A percentile compares a stretch with the other conserved stretches of the same genome.
Evolutionary conservation across 768 basidiomycete species (phyloP).

Genomic region (Serendipita vermifera): DNA sequence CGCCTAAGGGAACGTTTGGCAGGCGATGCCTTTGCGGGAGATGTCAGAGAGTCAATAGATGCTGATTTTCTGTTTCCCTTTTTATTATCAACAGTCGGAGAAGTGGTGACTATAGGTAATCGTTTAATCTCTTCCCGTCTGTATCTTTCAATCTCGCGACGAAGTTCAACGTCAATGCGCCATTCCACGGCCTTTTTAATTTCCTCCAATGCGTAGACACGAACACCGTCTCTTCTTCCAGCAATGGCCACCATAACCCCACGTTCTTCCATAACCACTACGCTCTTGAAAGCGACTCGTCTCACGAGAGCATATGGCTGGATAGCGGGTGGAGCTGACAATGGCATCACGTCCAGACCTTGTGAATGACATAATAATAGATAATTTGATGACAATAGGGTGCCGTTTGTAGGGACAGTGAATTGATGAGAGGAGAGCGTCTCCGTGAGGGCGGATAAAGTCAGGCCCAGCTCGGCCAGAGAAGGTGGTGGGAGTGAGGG

Average conservation of each 20-base stretch:
- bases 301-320: conserved; percentile 75
- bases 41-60: conserved; percentile 2
- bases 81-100: background rate
- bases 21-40: background rate
- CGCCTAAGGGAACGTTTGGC: background rate
- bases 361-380: conserved; percentile 75
- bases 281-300: conserved; percentile 67
- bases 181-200: conserved; percentile 77
- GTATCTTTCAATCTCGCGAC: conserved; percentile 59
- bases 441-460: conserved; percentile 50
- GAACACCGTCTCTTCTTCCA: conserved; percentile 70
- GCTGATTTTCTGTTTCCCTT: conserved; percentile 4
- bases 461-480: conserved; percentile 62
- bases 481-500: conserved; percentile 59
- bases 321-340: conserved; percentile 56
- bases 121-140: conserved; percentile 57
- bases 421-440: conserved; percentile 63
- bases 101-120: conserved; percentile 20
- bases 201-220: conserved; percentile 80
- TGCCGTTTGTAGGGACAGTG: conserved; percentile 61
- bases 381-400: conserved; percentile 70
- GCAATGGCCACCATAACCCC: conserved; percentile 86
- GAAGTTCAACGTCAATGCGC: conserved; percentile 69
- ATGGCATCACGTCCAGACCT: conserved; percentile 73
- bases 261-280: conserved; percentile 88